Evolutionary conservation across 176 grass and related monocot genomes (phyloP).

Genomic region (Paspalum notatum): DNA sequence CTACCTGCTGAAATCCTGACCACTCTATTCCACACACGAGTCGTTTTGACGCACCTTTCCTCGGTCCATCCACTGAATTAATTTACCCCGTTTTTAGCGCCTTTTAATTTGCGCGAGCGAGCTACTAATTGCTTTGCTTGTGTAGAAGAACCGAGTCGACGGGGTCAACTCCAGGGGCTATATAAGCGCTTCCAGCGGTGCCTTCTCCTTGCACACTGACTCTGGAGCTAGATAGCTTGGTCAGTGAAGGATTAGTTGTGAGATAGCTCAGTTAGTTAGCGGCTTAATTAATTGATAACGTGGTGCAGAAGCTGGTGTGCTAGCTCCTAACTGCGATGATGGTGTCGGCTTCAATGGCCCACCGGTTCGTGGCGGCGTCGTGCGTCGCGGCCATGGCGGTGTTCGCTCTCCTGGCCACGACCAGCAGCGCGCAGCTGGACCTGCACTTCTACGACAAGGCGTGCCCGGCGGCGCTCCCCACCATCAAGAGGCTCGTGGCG

Average conservation of each 20-base stretch:
- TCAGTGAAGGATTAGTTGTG: neutral
- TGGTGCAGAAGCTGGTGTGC: neutral
- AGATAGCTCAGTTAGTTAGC: neutral
- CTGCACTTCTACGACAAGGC: constrained; percentile 66
- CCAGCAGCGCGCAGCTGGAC: constrained; percentile 46
- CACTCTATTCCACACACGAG: neutral
- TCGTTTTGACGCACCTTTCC: constrained; percentile 13
- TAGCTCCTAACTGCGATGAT: neutral
- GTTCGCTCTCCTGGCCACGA: constrained; percentile 33
- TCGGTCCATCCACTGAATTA: neutral
- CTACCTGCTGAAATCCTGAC: constrained; percentile 35
- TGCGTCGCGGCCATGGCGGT: constrained; percentile 15
- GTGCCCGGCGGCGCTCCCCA: constrained; percentile 65
- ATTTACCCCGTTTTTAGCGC: neutral
- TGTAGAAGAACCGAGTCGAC: neutral
- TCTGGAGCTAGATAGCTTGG: neutral
- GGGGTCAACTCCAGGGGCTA: constrained; percentile 16
- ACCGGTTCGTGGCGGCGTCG: neutral
- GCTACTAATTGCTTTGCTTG: neutral
- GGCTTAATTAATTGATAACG: neutral
- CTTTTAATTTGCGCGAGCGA: neutral
- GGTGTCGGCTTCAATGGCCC: constrained; percentile 7
- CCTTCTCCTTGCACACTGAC: neutral
- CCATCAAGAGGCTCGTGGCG: constrained; percentile 56
- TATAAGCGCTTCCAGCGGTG: constrained; percentile 26